These are phyloP conservation scores for Afroboletus lepidellus DNA, from an alignment of 1,284 basidiomycete species.

Conservation along the genomic window DNA sequence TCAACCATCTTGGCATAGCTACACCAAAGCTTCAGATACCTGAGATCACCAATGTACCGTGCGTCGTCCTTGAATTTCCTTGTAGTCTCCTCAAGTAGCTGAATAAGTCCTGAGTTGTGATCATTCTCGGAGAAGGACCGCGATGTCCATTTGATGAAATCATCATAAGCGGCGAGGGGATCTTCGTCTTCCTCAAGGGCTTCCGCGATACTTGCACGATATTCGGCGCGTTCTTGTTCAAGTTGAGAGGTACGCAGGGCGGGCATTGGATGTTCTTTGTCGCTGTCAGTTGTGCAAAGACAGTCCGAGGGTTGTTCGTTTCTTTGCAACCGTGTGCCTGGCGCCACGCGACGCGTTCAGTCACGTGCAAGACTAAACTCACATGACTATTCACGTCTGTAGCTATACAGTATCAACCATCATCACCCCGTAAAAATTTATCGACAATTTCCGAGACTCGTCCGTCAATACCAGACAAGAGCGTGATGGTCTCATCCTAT, in stretches of 20 bases:
- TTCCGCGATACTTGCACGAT: conserved; percentile 35
- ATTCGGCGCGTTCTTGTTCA: conserved; percentile 35
- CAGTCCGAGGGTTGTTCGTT: conserved; percentile 7
- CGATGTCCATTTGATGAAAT: conserved; percentile 64
- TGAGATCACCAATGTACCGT: conserved; percentile 80
- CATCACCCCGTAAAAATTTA: conserved; percentile 6
- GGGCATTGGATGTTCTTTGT: conserved; percentile 21
- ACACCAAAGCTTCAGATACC: conserved; percentile 89
- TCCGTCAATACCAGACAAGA: conserved; percentile 28
- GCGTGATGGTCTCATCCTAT: conserved; percentile 34
- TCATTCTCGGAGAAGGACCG: conserved; percentile 45
- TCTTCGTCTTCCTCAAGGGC: conserved; percentile 59
- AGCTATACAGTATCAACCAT: neutral
- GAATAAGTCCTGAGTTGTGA: conserved; percentile 58
- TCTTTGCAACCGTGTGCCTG: conserved; percentile 13
- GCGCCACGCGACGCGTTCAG: conserved; percentile 33
- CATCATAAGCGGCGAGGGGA: conserved; percentile 54
- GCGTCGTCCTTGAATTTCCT: conserved; percentile 77
- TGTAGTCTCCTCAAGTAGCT: conserved; percentile 74
- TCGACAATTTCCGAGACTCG: conserved; percentile 20
- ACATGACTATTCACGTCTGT: too few relatives aligned
- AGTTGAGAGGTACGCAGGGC: conserved; percentile 31
- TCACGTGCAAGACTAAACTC: conserved; percentile 22
- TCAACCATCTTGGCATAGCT: conserved; percentile 73
- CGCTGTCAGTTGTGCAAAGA: conserved; percentile 2